A percentile compares a stretch with the other conserved stretches of the same genome.
Conservation (phyloP, 2,329 filamentous ascomycete genomes). For the Scedosporium aurantiacum region DNA sequence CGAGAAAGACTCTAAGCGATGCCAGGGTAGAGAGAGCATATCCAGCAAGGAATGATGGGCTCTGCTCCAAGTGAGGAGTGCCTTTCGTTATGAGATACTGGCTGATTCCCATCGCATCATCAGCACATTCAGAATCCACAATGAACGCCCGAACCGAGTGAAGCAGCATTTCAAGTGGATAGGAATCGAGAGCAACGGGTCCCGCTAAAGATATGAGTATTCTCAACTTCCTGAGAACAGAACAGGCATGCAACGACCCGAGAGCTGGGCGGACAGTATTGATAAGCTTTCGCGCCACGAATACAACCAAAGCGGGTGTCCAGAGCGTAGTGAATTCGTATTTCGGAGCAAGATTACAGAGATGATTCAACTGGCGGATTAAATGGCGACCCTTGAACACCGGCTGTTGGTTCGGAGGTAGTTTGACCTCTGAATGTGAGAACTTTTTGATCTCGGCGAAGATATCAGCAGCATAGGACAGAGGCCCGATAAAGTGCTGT, state of each 20-base stretch:
- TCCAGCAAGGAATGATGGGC: constrained; percentile 69
- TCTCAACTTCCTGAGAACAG: constrained; percentile 75
- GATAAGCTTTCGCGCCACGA: constrained; percentile 65
- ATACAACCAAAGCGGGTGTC: constrained; percentile 63
- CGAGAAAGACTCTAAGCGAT: constrained; percentile 65
- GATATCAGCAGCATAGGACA: constrained; percentile 49
- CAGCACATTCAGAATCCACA: constrained; percentile 74
- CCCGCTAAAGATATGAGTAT: constrained; percentile 73
- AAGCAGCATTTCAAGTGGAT: constrained; percentile 83
- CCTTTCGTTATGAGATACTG: constrained; percentile 72
- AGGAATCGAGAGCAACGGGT: constrained; percentile 58
- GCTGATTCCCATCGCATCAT: constrained; percentile 78
- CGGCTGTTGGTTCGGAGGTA: constrained; percentile 77
- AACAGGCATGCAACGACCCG: constrained; percentile 77
- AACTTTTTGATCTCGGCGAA: constrained; percentile 60
- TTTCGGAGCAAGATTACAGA: constrained; percentile 59
- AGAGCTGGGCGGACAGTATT: constrained; percentile 73
- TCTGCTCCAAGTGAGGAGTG: constrained; percentile 47
- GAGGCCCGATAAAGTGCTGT: constrained; percentile 49
- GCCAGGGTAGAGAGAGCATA: constrained; percentile 70
- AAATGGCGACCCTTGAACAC: constrained; percentile 72
- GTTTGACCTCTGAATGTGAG: constrained; percentile 50
- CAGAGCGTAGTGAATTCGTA: constrained; percentile 57
- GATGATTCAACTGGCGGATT: constrained; percentile 59
- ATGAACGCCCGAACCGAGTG: constrained; percentile 70